Conservation (phyloP, 78 protist genomes). For the Protostelium mycophagum region DNA sequence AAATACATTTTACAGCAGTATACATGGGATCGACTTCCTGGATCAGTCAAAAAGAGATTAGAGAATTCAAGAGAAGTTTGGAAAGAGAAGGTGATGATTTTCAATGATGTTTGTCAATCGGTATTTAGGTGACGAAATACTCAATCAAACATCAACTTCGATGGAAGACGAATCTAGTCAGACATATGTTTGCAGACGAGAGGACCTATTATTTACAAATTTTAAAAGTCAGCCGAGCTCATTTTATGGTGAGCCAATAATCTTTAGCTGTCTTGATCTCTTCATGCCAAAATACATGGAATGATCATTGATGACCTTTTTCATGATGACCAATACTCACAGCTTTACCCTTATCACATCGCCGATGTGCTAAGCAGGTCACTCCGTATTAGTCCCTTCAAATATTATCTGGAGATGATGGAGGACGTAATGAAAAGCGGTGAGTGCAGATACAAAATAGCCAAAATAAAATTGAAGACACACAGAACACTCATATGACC, state of each 20-base stretch:
- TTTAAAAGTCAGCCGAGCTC: constrained; percentile 31
- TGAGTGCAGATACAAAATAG: neutral
- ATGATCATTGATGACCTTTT: constrained; percentile 2
- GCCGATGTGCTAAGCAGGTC: constrained; percentile 25
- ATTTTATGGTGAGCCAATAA: neutral
- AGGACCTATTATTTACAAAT: constrained; percentile 56
- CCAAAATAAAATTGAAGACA: neutral
- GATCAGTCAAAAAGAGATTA: constrained; percentile 32
- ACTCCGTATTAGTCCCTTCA: constrained; percentile 55
- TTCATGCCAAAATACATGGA: neutral
- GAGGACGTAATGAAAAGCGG: constrained; percentile 60
- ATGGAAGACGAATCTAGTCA: constrained; percentile 56
- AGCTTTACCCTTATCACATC: constrained; percentile 71
- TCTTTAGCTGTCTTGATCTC: neutral
- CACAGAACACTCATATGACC: constrained; percentile 62
- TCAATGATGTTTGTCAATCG: neutral
- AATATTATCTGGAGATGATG: constrained; percentile 68
- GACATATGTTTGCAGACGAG: constrained; percentile 37
- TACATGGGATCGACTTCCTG: constrained; percentile 53
- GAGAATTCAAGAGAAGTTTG: constrained; percentile 47
- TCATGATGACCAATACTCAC: neutral
- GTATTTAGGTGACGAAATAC: constrained; percentile 32
- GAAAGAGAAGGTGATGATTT: constrained; percentile 4
- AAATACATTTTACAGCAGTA: constrained; percentile 33
- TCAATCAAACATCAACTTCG: constrained; percentile 59